A percentile compares a stretch with the other conserved stretches of the same genome.
Evolutionary conservation across 768 basidiomycete genomes (phyloP).

Genomic region (Boletus sensibilis): DNA sequence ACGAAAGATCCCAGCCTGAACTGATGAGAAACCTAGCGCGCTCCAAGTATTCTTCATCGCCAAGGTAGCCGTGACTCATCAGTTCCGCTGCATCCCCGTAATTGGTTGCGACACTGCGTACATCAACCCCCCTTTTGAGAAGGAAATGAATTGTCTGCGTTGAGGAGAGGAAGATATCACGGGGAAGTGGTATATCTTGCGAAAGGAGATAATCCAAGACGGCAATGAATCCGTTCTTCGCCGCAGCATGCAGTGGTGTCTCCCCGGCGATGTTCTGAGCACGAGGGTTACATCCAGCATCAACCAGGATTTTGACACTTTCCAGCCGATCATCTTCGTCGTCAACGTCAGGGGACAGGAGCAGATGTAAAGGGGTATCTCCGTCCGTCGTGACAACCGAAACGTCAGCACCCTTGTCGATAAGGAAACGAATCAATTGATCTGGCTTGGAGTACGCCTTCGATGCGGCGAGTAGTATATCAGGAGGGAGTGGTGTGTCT

Average conservation of each 20-base stretch:
- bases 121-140: background rate
- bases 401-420: background rate
- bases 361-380: background rate
- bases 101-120: too few species aligned
- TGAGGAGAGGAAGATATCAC: background rate
- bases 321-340: background rate
- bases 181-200: background rate
- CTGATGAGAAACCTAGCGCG: background rate
- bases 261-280: background rate
- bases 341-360: rapidly evolving
- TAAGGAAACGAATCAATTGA: background rate
- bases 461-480: background rate
- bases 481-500: background rate
- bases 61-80: background rate
- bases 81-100: background rate
- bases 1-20: slow-evolving; percentile 1
- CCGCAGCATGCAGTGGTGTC: background rate
- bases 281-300: background rate
- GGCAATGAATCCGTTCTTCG: background rate
- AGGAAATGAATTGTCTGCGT: background rate
- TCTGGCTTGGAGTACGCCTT: too few species aligned
- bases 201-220: background rate
- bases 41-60: background rate
- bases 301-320: background rate
- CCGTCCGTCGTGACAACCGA: background rate